A percentile compares a stretch with the other conserved stretches of the same genome.
Conservation (phyloP, 2,329 filamentous ascomycete genomes). For the Teratosphaeria zuluensis region DNA sequence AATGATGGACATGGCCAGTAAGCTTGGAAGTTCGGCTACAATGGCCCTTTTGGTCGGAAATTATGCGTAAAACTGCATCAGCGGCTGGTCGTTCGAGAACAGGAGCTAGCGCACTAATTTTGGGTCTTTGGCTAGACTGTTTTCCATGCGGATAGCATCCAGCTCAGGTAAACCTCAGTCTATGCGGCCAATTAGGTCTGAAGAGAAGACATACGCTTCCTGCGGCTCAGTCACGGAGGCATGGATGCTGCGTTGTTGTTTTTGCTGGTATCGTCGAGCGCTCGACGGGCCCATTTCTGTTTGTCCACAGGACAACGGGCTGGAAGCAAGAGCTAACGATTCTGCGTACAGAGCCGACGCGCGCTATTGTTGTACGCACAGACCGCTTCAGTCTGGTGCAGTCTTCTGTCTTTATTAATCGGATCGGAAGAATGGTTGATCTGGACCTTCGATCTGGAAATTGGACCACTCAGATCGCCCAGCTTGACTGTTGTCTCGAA, state of each 20-base stretch:
- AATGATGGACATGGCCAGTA: not conserved
- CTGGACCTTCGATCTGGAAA: not conserved
- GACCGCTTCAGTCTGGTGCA: not conserved
- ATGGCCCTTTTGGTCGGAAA: not conserved
- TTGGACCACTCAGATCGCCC: not conserved
- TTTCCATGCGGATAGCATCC: not conserved
- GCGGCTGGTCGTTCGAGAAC: not conserved
- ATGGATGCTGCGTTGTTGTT: not conserved
- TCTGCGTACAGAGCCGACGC: not conserved
- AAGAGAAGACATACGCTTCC: not conserved
- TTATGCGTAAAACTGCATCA: not conserved
- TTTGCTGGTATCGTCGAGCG: not conserved
- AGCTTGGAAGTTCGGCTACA: not conserved
- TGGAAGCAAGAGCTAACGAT: not conserved
- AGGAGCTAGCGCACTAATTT: not conserved
- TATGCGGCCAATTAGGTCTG: not conserved
- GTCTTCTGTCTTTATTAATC: not conserved
- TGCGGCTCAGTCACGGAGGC: not conserved
- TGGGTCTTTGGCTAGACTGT: not conserved
- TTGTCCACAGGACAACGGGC: not conserved
- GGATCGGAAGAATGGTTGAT: not conserved
- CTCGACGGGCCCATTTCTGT: not conserved
- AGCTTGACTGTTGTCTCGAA: not conserved
- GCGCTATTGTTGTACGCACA: not conserved
- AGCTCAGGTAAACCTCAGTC: not conserved